Base-by-base conservation (phyloP, 495 filamentous ascomycete species). In the Parathielavia hyrcaniae region DNA sequence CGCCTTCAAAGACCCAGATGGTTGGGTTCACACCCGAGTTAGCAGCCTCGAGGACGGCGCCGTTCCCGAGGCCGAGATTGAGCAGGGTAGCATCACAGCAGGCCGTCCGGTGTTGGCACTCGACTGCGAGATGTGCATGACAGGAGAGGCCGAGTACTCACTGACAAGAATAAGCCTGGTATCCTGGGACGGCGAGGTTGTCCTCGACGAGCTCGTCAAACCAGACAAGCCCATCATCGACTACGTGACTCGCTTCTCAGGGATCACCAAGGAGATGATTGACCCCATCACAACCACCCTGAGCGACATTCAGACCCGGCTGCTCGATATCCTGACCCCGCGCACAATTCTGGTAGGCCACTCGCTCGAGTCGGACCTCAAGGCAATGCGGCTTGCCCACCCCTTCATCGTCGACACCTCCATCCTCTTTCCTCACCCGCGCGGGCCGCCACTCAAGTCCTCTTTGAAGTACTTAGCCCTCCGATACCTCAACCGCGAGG, bases 81-180 rank as follows among this genome's bases (percentile, higher is more conserved):
- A 93, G 69, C 70, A 83, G 60, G 93, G 89, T 16, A 89, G 88
- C 66, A 75, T 96, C 53, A 93, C 91, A 2, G 89, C 82, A 13
- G 95, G 91, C 19, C 82, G 88, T 41, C 82, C 86, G n/a, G 74
- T 97, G 8, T 71, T 93, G 22, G 85, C 89, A 11, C 77, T 98
- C 50, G 93, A 98, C 64, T 98, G 93, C 68, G 93, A 98, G 68
- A 98, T 98, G 93, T 96, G 90, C 65, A 80, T 85, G 67, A 92
- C 91, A 0, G 86, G 86, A 59, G 82, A 81, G 19, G 81, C 81
- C 10, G 81, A 86, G 49, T 86, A 82, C 23, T 91, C 90, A 47
- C 81, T 98, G 47, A 92, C 93, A 0, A 83, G 93, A 32, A 86
- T 97, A 69, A 95, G 89, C 68, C 61, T 98, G 26, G 74, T 97